Percentiles rank a stretch among this genome's conserved stretches.
Evolutionary conservation across 2,329 filamentous ascomycete genomes (phyloP).

Genomic region (Trichophyton schoenleinii): DNA sequence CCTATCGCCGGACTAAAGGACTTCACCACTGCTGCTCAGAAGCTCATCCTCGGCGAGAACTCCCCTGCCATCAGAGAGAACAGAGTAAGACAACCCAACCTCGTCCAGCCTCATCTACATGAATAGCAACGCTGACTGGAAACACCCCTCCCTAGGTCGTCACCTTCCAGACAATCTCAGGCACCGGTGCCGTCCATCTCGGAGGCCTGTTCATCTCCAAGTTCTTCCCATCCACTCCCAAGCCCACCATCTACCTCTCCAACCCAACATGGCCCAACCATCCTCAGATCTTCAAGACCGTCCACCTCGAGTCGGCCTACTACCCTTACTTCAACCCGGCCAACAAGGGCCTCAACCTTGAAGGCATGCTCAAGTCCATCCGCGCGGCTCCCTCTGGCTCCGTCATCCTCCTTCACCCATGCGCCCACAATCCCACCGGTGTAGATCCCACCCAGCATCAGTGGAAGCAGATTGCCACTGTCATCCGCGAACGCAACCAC

Average conservation of each 20-base stretch:
- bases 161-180: slow-evolving; percentile 89
- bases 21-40: slow-evolving; percentile 82
- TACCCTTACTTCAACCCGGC: slow-evolving; percentile 91
- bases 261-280: slow-evolving; percentile 98
- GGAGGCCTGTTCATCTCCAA: slow-evolving; percentile 86
- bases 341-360: slow-evolving; percentile 84
- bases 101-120: neutral
- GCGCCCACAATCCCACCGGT: slow-evolving; percentile 95
- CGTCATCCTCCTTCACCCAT: slow-evolving; percentile 85
- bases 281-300: slow-evolving; percentile 94
- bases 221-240: slow-evolving; percentile 58
- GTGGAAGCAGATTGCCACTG: slow-evolving; percentile 75
- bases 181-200: slow-evolving; percentile 87
- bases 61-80: slow-evolving; percentile 76
- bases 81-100: slow-evolving; percentile 40
- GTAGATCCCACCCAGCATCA: slow-evolving; percentile 89
- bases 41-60: slow-evolving; percentile 68
- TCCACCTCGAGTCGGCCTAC: slow-evolving; percentile 59
- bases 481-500: slow-evolving; percentile 66
- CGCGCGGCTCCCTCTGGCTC: slow-evolving; percentile 61
- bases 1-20: slow-evolving; percentile 79
- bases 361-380: slow-evolving; percentile 67
- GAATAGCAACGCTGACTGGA: neutral
- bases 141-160: slow-evolving; percentile 36
- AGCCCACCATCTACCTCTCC: slow-evolving; percentile 74